Conservation (phyloP, 2,329 filamentous ascomycete genomes). For the Bisporella sp. region DNA sequence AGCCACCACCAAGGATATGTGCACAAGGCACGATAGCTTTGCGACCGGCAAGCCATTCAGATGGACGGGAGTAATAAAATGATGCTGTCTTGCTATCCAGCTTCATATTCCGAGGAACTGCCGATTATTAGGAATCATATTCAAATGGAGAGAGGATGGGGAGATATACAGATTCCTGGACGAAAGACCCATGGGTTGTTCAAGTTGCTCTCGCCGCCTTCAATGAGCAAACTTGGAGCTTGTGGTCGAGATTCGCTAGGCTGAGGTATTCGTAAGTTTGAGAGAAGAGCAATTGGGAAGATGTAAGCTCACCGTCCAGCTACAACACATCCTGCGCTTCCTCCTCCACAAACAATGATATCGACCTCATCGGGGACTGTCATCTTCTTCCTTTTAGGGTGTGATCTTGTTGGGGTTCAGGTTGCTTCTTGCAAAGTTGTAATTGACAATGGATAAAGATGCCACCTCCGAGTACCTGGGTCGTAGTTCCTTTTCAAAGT, state of each 20-base stretch:
- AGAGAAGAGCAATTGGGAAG: background rate
- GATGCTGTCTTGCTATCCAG: conserved; percentile 48
- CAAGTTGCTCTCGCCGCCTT: conserved; percentile 46
- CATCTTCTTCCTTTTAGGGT: conserved; percentile 10
- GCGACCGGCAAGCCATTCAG: conserved; percentile 54
- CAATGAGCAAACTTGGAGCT: conserved; percentile 42
- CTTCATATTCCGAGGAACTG: conserved; percentile 27
- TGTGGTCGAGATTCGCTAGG: conserved; percentile 40
- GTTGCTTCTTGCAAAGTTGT: too few relatives aligned
- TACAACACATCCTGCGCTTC: conserved; percentile 41
- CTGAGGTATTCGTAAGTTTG: conserved; percentile 25
- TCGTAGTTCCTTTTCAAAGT: too few relatives aligned
- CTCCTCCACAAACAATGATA: conserved; percentile 43
- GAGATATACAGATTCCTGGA: conserved; percentile 43
- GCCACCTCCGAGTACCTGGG: too few relatives aligned
- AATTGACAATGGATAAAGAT: too few relatives aligned
- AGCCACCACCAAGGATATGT: conserved; percentile 55
- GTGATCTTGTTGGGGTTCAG: too few relatives aligned
- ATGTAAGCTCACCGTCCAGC: conserved; percentile 32
- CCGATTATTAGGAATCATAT: conserved; percentile 25
- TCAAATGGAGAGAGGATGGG: conserved; percentile 26
- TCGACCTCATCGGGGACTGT: conserved; percentile 36
- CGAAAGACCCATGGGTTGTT: conserved; percentile 42
- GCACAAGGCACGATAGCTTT: conserved; percentile 36
- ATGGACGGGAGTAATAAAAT: conserved; percentile 61